Conservation (phyloP, 116 monocot genomes). For the Posidonia oceanica region DNA sequence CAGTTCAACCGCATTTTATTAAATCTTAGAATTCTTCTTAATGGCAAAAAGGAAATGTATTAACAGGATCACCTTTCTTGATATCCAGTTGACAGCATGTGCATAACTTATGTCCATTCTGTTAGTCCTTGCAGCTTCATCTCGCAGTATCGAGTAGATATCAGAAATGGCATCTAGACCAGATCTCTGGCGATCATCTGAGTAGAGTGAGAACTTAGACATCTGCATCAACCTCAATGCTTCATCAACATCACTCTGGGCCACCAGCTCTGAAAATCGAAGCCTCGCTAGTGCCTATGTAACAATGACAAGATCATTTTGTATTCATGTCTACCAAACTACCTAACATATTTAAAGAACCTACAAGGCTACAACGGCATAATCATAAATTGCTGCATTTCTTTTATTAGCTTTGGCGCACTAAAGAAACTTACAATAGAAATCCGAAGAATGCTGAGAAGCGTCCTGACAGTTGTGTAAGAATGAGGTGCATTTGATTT, state of each 20-base stretch:
- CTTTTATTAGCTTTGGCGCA: neutral
- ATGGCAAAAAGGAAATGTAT: neutral
- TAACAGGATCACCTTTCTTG: constrained; percentile 63
- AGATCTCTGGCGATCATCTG: constrained; percentile 86
- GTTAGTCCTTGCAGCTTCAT: constrained; percentile 83
- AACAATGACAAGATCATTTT: neutral
- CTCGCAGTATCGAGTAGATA: constrained; percentile 87
- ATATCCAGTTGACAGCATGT: constrained; percentile 93
- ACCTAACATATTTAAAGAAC: neutral
- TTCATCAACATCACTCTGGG: constrained; percentile 97
- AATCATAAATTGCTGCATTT: too few species aligned
- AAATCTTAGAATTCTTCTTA: neutral
- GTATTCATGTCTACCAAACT: neutral
- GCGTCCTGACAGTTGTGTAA: constrained; percentile 88
- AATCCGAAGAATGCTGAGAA: constrained; percentile 96
- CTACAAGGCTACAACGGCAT: too few species aligned
- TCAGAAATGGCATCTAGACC: constrained; percentile 99
- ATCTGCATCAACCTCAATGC: constrained; percentile 97
- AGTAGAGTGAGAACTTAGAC: constrained; percentile 94
- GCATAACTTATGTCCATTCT: constrained; percentile 81
- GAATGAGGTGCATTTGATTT: constrained; percentile 93
- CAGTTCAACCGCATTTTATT: too few species aligned
- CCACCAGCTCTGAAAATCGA: constrained; percentile 77
- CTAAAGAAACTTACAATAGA: constrained; percentile 57
- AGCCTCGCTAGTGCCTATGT: constrained; percentile 90